Percentiles rank a stretch among this genome's conserved stretches.
Evolutionary conservation across 768 basidiomycete genomes (phyloP).

Genomic region (Tephrocybe rancida): DNA sequence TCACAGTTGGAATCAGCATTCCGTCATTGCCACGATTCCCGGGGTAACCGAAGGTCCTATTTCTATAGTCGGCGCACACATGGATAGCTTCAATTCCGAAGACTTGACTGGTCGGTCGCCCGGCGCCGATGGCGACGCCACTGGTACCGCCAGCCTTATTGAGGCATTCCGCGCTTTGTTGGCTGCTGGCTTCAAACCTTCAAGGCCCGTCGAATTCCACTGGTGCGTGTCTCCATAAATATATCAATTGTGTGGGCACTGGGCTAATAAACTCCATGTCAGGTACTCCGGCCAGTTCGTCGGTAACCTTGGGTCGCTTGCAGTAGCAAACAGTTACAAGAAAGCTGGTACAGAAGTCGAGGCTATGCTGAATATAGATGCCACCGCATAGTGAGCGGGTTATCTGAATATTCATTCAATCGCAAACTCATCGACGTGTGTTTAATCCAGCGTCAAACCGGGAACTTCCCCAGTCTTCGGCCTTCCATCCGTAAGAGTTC

Average conservation of each 20-base stretch:
- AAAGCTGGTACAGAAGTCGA: constrained; percentile 38
- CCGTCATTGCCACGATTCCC: constrained; percentile 23
- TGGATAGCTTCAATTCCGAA: constrained; percentile 29
- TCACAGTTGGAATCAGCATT: constrained; percentile 19
- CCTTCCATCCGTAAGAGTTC: constrained; percentile 27
- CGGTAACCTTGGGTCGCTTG: constrained; percentile 50
- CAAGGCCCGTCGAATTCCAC: constrained; percentile 47
- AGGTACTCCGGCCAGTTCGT: constrained; percentile 45
- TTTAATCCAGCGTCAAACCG: constrained; percentile 39
- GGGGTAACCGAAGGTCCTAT: constrained; percentile 17
- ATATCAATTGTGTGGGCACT: background rate
- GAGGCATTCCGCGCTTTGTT: constrained; percentile 45
- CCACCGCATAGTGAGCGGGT: constrained; percentile 38
- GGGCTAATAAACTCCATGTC: background rate
- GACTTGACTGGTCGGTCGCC: constrained; percentile 30
- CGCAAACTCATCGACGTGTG: constrained; percentile 16
- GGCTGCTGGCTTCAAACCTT: constrained; percentile 41
- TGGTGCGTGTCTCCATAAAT: constrained; percentile 34
- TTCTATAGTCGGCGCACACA: constrained; percentile 29
- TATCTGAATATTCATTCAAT: background rate
- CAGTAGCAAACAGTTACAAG: constrained; percentile 49
- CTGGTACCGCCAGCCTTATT: constrained; percentile 46
- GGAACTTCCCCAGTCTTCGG: constrained; percentile 41
- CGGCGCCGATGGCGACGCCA: constrained; percentile 42
- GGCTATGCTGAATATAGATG: constrained; percentile 47